Base-by-base conservation (phyloP, 2,329 filamentous ascomycete species). In the Knufia petricola region DNA sequence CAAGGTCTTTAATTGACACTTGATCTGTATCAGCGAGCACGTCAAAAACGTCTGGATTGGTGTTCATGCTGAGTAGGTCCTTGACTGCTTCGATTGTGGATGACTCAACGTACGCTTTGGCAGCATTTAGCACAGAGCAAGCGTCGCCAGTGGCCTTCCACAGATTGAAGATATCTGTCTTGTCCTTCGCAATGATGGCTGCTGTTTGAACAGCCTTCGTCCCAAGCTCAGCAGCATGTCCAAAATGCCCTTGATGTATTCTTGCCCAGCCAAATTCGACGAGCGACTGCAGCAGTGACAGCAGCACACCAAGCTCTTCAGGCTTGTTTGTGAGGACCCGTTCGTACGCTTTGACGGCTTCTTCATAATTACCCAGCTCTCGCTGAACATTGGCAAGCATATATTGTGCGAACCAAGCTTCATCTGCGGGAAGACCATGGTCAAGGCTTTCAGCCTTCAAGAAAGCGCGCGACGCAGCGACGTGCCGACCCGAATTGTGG, bases 351-450 rank as follows among this genome's bases (percentile, higher is more conserved):
- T 70, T 64, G 50, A 94, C 85, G 0, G 92, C 86, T 48, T 85
- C 81, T 51, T 95, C 85, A 58, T 84, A 94, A 36, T 94, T 83
- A n/a, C 87, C 88, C 41, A 96, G 74, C 62, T 96, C 90, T 47
- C 89, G 81, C 64, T 88, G 87, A 48, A 98, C 86, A 60, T 98
- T 96, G 34, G 87, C 89, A 52, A 96, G 78, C 83, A 98, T 94
- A 65, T 95, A 95, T 61, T 87, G 87, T 6, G 89, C 89, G 63
- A 95, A 98, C 92, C 92, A 98, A 8, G 79, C 84, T 57, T 94
- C 85, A 0, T 77, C 80, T 17, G 71, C 62, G 28, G 78, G 72
- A 39, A 76, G 65, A 1, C 74, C 72, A 23, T 78, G 73, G 53
- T 90, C 85, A 3, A 95, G 73, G 47, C 77, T 78, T 61, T 90